Evolutionary conservation across 2,329 filamentous ascomycete species (phyloP).

Genomic region (Chaetomiaceae sp.): DNA sequence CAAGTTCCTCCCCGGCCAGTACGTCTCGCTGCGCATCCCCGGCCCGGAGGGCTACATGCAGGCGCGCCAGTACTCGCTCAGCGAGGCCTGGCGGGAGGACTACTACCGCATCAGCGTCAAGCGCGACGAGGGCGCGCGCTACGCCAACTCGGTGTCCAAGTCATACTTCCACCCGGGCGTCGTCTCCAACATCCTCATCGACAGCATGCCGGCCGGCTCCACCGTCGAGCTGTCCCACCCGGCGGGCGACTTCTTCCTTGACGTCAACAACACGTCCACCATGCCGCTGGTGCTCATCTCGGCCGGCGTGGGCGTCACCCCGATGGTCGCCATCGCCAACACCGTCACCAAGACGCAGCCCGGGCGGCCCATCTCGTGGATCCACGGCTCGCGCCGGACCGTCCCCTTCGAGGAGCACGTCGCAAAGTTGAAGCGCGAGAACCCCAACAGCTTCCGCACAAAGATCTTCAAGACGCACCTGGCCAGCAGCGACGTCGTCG

Average conservation of each 20-base stretch:
- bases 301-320: constrained; percentile 57
- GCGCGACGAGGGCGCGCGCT: constrained; percentile 54
- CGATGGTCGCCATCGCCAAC: constrained; percentile 58
- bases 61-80: constrained; percentile 68
- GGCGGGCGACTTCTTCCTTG: constrained; percentile 56
- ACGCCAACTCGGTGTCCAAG: constrained; percentile 38
- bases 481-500: constrained; percentile 41
- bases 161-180: constrained; percentile 54
- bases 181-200: constrained; percentile 66
- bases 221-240: constrained; percentile 63
- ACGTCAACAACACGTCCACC: constrained; percentile 37
- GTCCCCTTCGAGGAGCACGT: constrained; percentile 53
- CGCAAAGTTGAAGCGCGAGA: constrained; percentile 36
- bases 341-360: constrained; percentile 43
- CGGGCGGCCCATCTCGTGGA: constrained; percentile 51
- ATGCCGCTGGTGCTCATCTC: constrained; percentile 57
- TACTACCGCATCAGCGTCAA: constrained; percentile 71
- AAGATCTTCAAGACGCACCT: constrained; percentile 49
- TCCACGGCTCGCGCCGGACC: constrained; percentile 52
- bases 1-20: constrained; percentile 65
- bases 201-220: constrained; percentile 57
- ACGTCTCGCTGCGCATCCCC: constrained; percentile 59
- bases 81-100: constrained; percentile 55
- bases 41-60: constrained; percentile 58
- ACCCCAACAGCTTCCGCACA: constrained; percentile 35